phyloP scores from a whole-genome alignment of 2,329 filamentous ascomycete genomes.

The Incumbomyces delicatus region DNA sequence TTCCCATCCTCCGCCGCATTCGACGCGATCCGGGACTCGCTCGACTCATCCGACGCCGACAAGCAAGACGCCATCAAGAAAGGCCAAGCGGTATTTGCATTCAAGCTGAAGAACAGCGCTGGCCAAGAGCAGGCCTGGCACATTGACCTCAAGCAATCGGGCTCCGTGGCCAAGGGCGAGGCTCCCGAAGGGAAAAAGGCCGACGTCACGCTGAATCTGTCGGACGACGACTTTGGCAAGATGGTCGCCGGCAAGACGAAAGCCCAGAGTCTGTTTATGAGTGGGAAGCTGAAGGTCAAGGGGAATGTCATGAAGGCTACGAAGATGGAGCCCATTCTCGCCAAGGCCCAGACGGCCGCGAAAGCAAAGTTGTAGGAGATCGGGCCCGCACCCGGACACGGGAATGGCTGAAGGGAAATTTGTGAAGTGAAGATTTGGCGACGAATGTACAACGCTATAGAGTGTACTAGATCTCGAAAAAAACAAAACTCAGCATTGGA shows the following conservation, averaged over 20 bases:
- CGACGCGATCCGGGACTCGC: constrained; percentile 68
- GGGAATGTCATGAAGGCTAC: constrained; percentile 97
- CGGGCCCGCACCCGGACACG: neutral
- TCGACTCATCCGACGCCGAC: constrained; percentile 59
- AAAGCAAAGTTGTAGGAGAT: constrained; percentile 57
- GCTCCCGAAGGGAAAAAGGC: constrained; percentile 64
- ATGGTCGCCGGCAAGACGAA: constrained; percentile 82
- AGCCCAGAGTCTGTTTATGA: constrained; percentile 92
- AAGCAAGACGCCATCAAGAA: constrained; percentile 83
- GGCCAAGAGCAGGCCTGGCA: constrained; percentile 81
- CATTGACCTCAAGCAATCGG: constrained; percentile 88
- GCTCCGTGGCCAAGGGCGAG: constrained; percentile 66
- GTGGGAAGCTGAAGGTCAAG: constrained; percentile 96
- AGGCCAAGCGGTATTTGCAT: constrained; percentile 77
- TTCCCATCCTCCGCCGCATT: constrained; percentile 90
- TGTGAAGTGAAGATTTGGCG: neutral
- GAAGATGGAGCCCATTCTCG: constrained; percentile 86
- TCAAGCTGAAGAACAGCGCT: constrained; percentile 78
- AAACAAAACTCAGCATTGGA: too few species aligned
- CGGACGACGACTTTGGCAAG: constrained; percentile 76
- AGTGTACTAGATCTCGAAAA: too few species aligned
- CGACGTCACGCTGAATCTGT: constrained; percentile 75
- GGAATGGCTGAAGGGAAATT: neutral
- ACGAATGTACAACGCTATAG: neutral
- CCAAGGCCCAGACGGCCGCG: constrained; percentile 74